phyloP scores from a whole-genome alignment of 192 early-diverging fungal genomes.

The Backusella circina region DNA sequence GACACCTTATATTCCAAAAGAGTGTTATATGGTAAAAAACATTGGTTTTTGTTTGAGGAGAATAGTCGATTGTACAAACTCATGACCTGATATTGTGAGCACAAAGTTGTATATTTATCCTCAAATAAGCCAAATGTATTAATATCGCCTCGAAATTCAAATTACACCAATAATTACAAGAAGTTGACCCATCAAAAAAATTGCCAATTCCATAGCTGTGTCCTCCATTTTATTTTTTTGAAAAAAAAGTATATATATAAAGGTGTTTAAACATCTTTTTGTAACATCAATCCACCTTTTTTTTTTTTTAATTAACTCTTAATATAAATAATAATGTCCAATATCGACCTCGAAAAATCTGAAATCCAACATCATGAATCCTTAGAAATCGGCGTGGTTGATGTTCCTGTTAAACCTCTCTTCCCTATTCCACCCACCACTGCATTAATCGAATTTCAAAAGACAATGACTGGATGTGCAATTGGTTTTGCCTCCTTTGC shows the following conservation, averaged over 20 bases:
- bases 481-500: slow-evolving; percentile 16
- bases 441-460: background rate
- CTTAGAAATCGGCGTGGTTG: background rate
- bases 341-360: slow-evolving; percentile 8
- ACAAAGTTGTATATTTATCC: background rate
- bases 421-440: background rate
- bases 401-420: background rate
- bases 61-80: background rate
- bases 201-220: background rate
- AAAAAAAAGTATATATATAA: background rate
- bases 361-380: slow-evolving; percentile 9
- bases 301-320: background rate
- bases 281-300: background rate
- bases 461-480: background rate
- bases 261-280: background rate
- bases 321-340: background rate
- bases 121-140: background rate
- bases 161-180: background rate
- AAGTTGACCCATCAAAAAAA: background rate
- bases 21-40: background rate
- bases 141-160: background rate
- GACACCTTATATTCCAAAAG: background rate
- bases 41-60: background rate
- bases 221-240: background rate
- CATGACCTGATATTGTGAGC: background rate